Evolutionary conservation across 805 yeast species (phyloP).

Genomic region (Suhomyces prunicola): DNA sequence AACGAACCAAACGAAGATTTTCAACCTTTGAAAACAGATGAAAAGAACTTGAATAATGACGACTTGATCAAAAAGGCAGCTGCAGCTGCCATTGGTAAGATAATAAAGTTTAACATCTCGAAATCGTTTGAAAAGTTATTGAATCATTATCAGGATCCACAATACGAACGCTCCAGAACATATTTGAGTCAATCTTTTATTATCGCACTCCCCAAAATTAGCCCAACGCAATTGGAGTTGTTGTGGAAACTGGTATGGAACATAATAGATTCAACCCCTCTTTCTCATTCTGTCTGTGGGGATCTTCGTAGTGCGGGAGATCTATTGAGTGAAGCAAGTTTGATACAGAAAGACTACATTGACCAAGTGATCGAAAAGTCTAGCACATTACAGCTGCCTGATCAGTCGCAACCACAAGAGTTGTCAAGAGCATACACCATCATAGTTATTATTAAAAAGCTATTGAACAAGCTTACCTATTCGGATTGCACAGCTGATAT

Average conservation of each 20-base stretch:
- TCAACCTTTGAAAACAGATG: constrained; percentile 3
- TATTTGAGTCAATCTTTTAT: constrained; percentile 19
- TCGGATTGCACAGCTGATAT: constrained; percentile 9
- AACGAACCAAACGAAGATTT: constrained; percentile 15
- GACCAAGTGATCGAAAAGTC: constrained; percentile 12
- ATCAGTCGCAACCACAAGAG: not conserved
- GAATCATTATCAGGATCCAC: constrained; percentile 4
- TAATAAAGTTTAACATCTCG: constrained; percentile 5
- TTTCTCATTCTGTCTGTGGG: constrained; percentile 14
- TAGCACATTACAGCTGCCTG: not conserved
- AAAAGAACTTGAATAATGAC: constrained; percentile 6
- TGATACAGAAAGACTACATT: constrained; percentile 11
- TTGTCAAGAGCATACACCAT: constrained; percentile 23
- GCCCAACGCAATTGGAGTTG: constrained; percentile 19
- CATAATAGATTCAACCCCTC: constrained; percentile 12
- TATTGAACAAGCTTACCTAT: constrained; percentile 17
- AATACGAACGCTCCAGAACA: constrained; percentile 2
- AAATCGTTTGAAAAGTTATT: constrained; percentile 4
- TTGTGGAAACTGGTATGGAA: constrained; percentile 24
- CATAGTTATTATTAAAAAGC: constrained; percentile 33
- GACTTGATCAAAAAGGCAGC: constrained; percentile 8
- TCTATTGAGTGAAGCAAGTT: constrained; percentile 26
- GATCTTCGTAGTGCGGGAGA: constrained; percentile 37
- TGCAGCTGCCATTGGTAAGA: constrained; percentile 9
- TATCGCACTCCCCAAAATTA: constrained; percentile 5